Conservation (phyloP, 2,329 filamentous ascomycete genomes). For the Cercospora zeae-maydis region DNA sequence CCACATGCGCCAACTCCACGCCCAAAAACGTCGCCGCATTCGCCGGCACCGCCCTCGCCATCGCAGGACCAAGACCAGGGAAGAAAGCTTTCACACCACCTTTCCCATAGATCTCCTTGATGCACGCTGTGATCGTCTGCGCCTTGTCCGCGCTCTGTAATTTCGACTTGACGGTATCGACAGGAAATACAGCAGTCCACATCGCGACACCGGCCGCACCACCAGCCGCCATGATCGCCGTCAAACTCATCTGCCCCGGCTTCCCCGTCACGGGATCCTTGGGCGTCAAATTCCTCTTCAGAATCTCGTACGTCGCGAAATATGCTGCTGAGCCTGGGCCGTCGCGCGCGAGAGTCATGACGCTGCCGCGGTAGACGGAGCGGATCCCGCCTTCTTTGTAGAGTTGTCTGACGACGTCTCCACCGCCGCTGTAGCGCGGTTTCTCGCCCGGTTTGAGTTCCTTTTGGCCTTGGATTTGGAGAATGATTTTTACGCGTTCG, state of each 20-base stretch:
- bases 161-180: slow-evolving; percentile 93
- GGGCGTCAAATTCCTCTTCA: slow-evolving; percentile 84
- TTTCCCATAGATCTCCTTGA: slow-evolving; percentile 74
- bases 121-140: slow-evolving; percentile 73
- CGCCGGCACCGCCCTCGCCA: slow-evolving; percentile 88
- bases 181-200: slow-evolving; percentile 98
- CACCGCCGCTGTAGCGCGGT: slow-evolving; percentile 79
- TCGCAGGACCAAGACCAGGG: slow-evolving; percentile 88
- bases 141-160: slow-evolving; percentile 88
- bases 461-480: slow-evolving; percentile 95
- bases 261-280: slow-evolving; percentile 68
- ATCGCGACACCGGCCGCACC: slow-evolving; percentile 91
- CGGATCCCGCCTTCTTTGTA: slow-evolving; percentile 87
- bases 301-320: slow-evolving; percentile 94
- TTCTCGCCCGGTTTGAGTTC: slow-evolving; percentile 81
- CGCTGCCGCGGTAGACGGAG: slow-evolving; percentile 86
- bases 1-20: slow-evolving; percentile 77
- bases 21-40: slow-evolving; percentile 94
- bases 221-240: slow-evolving; percentile 80
- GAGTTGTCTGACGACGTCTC: slow-evolving; percentile 89
- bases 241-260: slow-evolving; percentile 73
- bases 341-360: slow-evolving; percentile 89
- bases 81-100: slow-evolving; percentile 93
- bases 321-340: slow-evolving; percentile 91
- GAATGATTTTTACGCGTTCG: slow-evolving; percentile 96